A percentile compares a stretch with the other conserved stretches of the same genome.
These are phyloP conservation scores for Juncus effusus DNA, from an alignment of 176 grass and related monocot species.

Conservation along the genomic window DNA sequence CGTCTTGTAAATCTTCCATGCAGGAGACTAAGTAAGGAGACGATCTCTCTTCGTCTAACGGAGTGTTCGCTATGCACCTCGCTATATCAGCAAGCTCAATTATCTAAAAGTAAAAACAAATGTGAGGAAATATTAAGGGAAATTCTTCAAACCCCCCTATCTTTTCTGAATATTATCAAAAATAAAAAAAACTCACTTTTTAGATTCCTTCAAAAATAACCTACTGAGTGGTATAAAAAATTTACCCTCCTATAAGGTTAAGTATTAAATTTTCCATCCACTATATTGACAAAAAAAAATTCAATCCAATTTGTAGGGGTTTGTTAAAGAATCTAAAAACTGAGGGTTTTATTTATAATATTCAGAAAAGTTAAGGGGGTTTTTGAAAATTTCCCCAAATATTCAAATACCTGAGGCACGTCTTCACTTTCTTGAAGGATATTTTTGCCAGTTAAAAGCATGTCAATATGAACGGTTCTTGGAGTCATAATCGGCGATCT, in stretches of 20 bases:
- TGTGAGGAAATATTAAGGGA: no score
- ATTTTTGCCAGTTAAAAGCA: conserved; percentile 79
- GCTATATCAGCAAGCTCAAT: conserved; percentile 97
- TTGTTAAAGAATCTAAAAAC: background rate
- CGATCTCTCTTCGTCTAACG: conserved; percentile 85
- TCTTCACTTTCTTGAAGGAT: conserved; percentile 70
- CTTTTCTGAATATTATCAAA: no score
- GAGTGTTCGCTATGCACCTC: conserved; percentile 81
- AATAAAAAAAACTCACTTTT: no score
- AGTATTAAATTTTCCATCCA: no score
- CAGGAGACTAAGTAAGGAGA: conserved; percentile 85
- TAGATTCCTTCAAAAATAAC: no score
- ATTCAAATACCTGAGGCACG: conserved; percentile 60
- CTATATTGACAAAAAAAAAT: no score
- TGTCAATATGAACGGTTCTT: conserved; percentile 79
- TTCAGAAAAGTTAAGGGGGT: background rate
- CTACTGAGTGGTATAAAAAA: no score
- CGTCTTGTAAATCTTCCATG: conserved; percentile 98
- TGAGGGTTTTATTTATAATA: background rate
- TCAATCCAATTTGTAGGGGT: background rate
- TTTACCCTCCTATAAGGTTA: no score
- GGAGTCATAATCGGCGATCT: conserved; percentile 89
- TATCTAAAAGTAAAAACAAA: conserved; percentile 46
- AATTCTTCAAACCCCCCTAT: no score
- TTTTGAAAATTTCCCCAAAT: conserved; percentile 13